Conservation (phyloP, 495 filamentous ascomycete genomes). For the Neurospora pannonica region DNA sequence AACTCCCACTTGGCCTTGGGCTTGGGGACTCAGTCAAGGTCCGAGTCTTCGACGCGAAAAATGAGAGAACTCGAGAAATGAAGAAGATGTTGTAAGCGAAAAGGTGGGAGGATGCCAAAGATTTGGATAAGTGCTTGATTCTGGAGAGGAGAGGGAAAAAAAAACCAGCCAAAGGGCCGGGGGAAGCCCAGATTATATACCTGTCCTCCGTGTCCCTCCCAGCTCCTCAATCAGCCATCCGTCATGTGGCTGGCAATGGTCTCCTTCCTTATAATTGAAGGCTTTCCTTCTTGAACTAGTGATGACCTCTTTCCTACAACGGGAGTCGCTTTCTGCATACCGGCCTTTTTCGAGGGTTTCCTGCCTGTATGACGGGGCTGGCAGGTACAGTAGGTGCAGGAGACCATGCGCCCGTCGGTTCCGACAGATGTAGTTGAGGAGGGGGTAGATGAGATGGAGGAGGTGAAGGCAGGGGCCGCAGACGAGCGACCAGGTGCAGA, state of each 20-base stretch:
- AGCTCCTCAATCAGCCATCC: background rate
- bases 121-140: background rate
- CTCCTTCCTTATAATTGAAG: background rate
- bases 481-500: background rate
- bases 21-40: background rate
- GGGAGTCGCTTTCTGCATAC: background rate
- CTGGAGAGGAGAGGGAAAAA: background rate
- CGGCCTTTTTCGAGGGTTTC: background rate
- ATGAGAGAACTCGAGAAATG: background rate
- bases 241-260: background rate
- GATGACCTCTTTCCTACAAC: background rate
- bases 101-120: background rate
- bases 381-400: background rate
- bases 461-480: background rate
- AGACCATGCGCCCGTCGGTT: background rate
- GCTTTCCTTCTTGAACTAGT: background rate
- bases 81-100: background rate
- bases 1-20: background rate
- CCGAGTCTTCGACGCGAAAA: too few species aligned
- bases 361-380: background rate
- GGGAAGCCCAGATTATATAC: background rate
- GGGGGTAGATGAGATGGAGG: background rate
- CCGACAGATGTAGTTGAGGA: background rate
- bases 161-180: background rate
- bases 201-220: background rate